These are phyloP conservation scores for Kazachstania taianensis DNA, from an alignment of 805 yeast genomes.

Conservation along the genomic window DNA sequence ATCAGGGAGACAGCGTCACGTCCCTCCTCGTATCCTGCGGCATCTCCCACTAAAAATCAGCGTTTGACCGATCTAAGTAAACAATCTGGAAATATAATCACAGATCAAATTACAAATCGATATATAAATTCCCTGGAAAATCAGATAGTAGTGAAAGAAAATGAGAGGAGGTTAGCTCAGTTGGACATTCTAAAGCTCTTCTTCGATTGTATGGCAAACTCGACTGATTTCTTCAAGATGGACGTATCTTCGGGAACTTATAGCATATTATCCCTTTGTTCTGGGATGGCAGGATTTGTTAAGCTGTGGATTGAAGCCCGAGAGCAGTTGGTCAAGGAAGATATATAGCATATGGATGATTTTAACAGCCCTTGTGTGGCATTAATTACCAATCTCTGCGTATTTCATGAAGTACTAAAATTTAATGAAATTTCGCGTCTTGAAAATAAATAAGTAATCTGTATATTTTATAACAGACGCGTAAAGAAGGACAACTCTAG, in stretches of 20 bases:
- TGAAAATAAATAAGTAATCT: no score
- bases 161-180: conserved; percentile 30
- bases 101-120: not conserved
- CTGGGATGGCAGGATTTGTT: conserved; percentile 23
- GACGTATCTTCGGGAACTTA: conserved; percentile 28
- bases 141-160: conserved; percentile 20
- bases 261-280: conserved; percentile 22
- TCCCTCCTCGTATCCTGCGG: not conserved
- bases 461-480: no score
- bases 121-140: not conserved
- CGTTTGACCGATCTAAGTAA: not conserved
- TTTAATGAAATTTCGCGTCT: no score
- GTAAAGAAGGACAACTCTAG: no score
- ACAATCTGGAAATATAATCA: not conserved
- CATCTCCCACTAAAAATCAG: not conserved
- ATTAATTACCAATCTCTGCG: no score
- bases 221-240: conserved; percentile 36
- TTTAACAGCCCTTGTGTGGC: no score
- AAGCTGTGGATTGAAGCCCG: conserved; percentile 25
- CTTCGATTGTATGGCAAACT: conserved; percentile 40
- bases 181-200: conserved; percentile 35
- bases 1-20: conserved; percentile 30
- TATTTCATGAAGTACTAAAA: no score
- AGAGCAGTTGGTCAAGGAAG: not conserved
- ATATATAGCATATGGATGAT: no score